phyloP scores from a whole-genome alignment of 305 asterid genomes.

The Fraxinus platypoda region DNA sequence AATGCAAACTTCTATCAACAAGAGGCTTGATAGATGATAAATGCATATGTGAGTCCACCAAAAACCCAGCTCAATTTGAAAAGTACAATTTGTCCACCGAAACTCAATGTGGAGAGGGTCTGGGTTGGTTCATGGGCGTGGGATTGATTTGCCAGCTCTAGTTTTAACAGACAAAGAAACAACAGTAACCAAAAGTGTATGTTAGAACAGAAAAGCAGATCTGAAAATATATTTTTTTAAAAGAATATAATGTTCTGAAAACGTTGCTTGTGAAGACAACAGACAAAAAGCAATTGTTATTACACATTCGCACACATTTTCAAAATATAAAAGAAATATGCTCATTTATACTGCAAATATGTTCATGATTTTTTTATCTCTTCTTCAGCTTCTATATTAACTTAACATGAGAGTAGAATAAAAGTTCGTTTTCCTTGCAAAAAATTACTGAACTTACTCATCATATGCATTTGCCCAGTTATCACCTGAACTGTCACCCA shows the following conservation, averaged over 20 bases:
- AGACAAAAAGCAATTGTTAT: not conserved
- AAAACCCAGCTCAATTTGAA: not conserved
- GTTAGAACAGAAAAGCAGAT: not conserved
- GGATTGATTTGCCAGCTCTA: not conserved
- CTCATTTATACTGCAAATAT: not conserved
- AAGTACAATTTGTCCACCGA: not conserved
- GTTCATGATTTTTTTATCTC: not conserved
- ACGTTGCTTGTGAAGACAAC: not conserved
- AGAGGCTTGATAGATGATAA: not conserved
- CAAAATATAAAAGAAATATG: not conserved
- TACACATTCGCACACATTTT: not conserved
- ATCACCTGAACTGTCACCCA: slow-evolving; percentile 80
- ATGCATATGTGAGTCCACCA: not conserved
- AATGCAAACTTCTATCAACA: not conserved
- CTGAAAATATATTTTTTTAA: not conserved
- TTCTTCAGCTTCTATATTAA: not conserved
- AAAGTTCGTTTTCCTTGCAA: not conserved
- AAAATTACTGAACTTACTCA: slow-evolving; percentile 62
- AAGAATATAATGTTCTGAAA: not conserved
- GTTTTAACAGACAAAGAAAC: not conserved
- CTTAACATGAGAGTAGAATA: not conserved
- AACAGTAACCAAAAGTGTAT: not conserved
- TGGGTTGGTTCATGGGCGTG: not conserved
- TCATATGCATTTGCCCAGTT: slow-evolving; percentile 93
- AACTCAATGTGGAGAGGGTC: not conserved